Evolutionary conservation across 495 filamentous ascomycete species (phyloP).

Genomic region (Hypoxylon subgilvum): DNA sequence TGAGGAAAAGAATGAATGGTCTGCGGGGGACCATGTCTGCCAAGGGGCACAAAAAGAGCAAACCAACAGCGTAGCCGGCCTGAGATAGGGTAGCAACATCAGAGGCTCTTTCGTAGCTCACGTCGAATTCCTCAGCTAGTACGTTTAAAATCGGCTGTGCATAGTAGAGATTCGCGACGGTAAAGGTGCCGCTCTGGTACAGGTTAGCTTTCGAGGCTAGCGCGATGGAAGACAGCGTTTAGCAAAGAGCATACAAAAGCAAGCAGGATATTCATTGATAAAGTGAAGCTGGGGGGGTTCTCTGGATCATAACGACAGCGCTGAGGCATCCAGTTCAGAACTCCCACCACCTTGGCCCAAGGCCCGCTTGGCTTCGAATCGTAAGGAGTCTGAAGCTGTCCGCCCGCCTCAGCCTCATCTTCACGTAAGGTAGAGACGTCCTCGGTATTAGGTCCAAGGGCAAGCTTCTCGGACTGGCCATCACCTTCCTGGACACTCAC

Average conservation of each 20-base stretch:
- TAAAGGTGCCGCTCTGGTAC: constrained; percentile 48
- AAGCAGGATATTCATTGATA: constrained; percentile 40
- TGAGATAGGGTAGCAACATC: constrained; percentile 75
- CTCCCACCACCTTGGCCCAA: constrained; percentile 9
- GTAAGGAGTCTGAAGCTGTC: not conserved
- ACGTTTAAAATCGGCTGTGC: constrained; percentile 72
- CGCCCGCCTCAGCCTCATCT: not conserved
- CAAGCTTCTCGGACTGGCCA: constrained; percentile 15
- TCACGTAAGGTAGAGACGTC: constrained; percentile 3
- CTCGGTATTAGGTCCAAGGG: not conserved
- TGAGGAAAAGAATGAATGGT: constrained; percentile 69
- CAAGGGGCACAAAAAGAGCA: constrained; percentile 76
- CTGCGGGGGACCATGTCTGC: constrained; percentile 73
- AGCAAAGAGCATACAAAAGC: constrained; percentile 38
- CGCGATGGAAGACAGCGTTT: too few species aligned
- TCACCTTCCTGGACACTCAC: constrained; percentile 2
- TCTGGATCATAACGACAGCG: constrained; percentile 44
- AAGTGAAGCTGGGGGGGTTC: constrained; percentile 39
- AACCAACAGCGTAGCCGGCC: constrained; percentile 75
- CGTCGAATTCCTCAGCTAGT: constrained; percentile 67
- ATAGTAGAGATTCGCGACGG: constrained; percentile 79
- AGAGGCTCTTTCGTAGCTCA: constrained; percentile 62
- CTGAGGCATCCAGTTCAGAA: constrained; percentile 39
- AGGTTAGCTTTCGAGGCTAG: constrained; percentile 10
- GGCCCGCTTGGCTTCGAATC: not conserved